These are phyloP conservation scores for Botrytis squamosa DNA, from an alignment of 2,329 filamentous ascomycete species.

Conservation along the genomic window DNA sequence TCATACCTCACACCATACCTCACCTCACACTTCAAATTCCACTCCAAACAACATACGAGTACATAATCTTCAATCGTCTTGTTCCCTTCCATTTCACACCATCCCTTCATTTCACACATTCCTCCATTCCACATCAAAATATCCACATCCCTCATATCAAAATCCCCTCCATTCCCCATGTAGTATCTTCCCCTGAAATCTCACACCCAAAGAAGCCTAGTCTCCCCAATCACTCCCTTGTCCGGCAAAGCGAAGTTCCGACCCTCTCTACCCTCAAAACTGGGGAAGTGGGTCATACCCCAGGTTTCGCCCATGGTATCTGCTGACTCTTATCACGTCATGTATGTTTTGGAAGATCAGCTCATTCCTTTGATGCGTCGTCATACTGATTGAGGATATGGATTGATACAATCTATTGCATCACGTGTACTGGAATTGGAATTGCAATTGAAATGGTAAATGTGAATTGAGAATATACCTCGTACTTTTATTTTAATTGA, in stretches of 20 bases:
- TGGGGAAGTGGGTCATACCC: constrained; percentile 19
- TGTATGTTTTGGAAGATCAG: neutral
- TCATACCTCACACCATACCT: neutral
- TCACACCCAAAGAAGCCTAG: neutral
- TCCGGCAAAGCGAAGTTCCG: neutral
- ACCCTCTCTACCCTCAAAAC: neutral
- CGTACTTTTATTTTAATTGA: neutral
- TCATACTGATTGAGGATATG: no score
- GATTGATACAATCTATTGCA: neutral
- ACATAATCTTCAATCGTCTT: no score
- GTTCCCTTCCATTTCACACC: neutral
- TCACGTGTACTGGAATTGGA: neutral
- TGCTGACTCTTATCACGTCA: constrained; percentile 12
- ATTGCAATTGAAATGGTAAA: neutral
- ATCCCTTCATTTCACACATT: neutral
- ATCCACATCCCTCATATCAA: neutral
- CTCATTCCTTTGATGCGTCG: neutral
- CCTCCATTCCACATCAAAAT: neutral
- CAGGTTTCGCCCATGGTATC: constrained; percentile 3
- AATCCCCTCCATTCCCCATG: neutral
- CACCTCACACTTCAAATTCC: neutral
- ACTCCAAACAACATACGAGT: no score
- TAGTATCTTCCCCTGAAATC: neutral
- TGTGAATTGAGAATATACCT: neutral
- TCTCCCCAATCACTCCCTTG: neutral